Evolutionary conservation across 257 asterid species (phyloP).

Genomic region (Solanum medicagineum): DNA sequence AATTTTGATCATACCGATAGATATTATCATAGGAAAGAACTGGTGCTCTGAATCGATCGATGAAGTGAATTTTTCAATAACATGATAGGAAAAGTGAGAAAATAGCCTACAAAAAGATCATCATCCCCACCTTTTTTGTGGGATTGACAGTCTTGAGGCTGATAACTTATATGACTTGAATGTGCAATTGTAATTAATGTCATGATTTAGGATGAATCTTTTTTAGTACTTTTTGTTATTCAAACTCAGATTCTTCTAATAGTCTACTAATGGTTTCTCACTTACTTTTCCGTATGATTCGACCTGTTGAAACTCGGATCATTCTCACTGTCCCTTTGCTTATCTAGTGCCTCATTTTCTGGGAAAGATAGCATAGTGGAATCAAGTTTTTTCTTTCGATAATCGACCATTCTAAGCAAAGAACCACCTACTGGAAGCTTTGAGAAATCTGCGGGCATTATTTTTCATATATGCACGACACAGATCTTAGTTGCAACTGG

Average conservation of each 20-base stretch:
- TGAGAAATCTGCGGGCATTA: no score
- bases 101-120: neutral
- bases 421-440: neutral
- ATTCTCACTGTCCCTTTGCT: neutral
- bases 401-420: neutral
- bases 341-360: neutral
- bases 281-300: neutral
- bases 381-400: neutral
- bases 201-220: neutral
- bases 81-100: neutral
- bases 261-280: neutral
- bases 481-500: no score
- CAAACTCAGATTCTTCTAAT: neutral
- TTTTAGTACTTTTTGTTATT: neutral
- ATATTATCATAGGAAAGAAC: neutral
- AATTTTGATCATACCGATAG: neutral
- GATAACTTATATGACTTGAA: neutral
- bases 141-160: neutral
- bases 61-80: neutral
- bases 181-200: neutral
- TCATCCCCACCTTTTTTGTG: neutral
- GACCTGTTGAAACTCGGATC: neutral
- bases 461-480: no score
- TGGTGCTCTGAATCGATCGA: neutral
- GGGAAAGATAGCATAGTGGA: neutral